Base-by-base conservation (phyloP, 345 rosid genomes). In the Arabis hirsuta region DNA sequence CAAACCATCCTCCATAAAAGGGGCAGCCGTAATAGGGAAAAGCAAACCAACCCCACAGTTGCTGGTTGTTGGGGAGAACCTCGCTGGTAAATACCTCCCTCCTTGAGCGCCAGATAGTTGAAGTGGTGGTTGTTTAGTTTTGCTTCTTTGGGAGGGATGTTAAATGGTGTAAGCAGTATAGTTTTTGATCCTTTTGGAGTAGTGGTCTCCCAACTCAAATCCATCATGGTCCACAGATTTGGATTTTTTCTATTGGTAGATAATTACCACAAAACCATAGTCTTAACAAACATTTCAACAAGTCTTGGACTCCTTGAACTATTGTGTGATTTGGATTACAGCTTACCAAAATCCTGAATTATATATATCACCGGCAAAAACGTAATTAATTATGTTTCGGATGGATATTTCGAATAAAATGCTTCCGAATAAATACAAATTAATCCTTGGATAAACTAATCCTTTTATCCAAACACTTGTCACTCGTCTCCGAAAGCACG, bases 31-130 rank as follows among this genome's bases (percentile, higher is more conserved):
- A 29, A 12, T 29, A 22, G 41, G 27, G 20, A 11, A 55, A 32
- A 55, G 7, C 26, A 34, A 39, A 59, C 65, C 3, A 59, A 11
- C 39, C 6, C 29, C 41, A 39, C 22, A 48, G 52, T 41, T 60
- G 43, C 67, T 71, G 61, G 52, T 60, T 29, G 7, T 51, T 38
- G 61, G 26, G 10, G 32, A 41, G 5, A 16, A 31, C 60, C 32
- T 12, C 12, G 20, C 65, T 41, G 61, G 68, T 12, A 41, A 11
- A 62, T 52, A 41, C 58, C 51, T 38, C 67, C 43, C 67, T 48
- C 74, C 67, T 48, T 71, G 32, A 39, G 51, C 66, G 7, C 55
- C 45, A 12, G 54, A 52, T 9, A 72, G 69, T 32, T 44, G 63
- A 62, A 54, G 19, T 32, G 55, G 24, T 22, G 24, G 24, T 22